phyloP scores from a whole-genome alignment of 805 yeast genomes.

The Blastobotrys americana region DNA sequence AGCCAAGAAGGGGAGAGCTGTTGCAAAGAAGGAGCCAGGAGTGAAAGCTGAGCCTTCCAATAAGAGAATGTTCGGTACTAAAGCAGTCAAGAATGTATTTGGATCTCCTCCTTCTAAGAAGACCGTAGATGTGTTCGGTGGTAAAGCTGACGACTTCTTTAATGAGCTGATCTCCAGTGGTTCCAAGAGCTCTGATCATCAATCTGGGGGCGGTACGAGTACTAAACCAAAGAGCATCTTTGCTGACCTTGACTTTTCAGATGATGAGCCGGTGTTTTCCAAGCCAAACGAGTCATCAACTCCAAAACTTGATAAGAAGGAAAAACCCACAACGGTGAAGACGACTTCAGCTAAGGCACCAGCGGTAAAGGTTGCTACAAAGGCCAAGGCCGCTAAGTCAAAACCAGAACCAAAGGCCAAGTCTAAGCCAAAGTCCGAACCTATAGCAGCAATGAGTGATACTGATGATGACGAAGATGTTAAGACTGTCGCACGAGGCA shows the following conservation, averaged over 20 bases:
- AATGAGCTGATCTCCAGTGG: constrained; percentile 7
- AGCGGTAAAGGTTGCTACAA: constrained; percentile 2
- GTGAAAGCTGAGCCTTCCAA: constrained; percentile 1
- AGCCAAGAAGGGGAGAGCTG: constrained; percentile 11
- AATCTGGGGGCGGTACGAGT: background rate
- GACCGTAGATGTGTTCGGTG: constrained; percentile 18
- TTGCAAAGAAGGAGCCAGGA: constrained; percentile 18
- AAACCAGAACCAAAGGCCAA: constrained; percentile 22
- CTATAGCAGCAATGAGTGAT: constrained; percentile 4
- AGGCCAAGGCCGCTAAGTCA: constrained; percentile 20
- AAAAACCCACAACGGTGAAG: constrained; percentile 5
- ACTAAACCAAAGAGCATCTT: constrained; percentile 7
- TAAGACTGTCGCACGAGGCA: constrained; percentile 11
- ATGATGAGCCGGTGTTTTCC: constrained; percentile 4
- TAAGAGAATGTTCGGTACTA: constrained; percentile 31
- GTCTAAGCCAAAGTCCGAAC: constrained; percentile 5
- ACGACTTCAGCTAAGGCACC: constrained; percentile 2
- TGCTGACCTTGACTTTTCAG: constrained; percentile 4
- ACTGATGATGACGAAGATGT: constrained; percentile 11
- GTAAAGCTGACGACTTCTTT: constrained; percentile 13
- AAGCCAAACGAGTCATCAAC: constrained; percentile 8
- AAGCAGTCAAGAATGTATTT: constrained; percentile 24
- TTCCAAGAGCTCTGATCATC: constrained; percentile 1
- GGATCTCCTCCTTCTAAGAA: constrained; percentile 25
- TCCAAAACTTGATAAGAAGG: constrained; percentile 2